Conservation (phyloP, 2,329 filamentous ascomycete genomes). For the Arachnomyces sp. region DNA sequence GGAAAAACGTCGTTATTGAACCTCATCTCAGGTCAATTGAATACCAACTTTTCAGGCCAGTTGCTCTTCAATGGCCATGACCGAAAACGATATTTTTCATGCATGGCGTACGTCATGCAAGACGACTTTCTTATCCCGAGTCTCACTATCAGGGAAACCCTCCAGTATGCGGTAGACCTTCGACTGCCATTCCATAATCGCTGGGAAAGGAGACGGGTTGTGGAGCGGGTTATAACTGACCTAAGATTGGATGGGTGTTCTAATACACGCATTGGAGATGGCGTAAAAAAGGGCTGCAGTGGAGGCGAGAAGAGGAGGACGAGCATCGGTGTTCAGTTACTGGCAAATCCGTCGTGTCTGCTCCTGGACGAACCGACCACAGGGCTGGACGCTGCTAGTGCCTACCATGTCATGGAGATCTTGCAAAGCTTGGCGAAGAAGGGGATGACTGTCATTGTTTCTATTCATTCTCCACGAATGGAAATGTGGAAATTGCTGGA, state of each 20-base stretch:
- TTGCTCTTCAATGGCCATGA: conserved; percentile 47
- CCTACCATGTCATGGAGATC: conserved; percentile 63
- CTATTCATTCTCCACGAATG: conserved; percentile 68
- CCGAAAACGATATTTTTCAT: conserved; percentile 38
- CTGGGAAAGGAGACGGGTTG: conserved; percentile 52
- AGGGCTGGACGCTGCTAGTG: conserved; percentile 67
- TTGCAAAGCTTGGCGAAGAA: conserved; percentile 59
- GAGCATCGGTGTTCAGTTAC: conserved; percentile 67
- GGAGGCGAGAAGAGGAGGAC: conserved; percentile 70
- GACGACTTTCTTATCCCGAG: conserved; percentile 66
- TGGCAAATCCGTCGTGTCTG: conserved; percentile 69
- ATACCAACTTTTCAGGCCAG: conserved; percentile 44
- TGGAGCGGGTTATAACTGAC: conserved; percentile 69
- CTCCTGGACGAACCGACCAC: conserved; percentile 76
- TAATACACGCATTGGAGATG: conserved; percentile 63
- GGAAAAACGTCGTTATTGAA: conserved; percentile 67
- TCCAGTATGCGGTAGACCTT: conserved; percentile 64
- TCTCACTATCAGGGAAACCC: conserved; percentile 65
- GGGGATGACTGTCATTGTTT: conserved; percentile 63
- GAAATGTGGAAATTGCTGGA: conserved; percentile 75
- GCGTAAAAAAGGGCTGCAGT: conserved; percentile 64
- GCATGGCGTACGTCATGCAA: conserved; percentile 56
- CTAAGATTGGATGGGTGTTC: conserved; percentile 69
- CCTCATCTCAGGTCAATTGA: conserved; percentile 50
- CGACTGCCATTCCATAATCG: conserved; percentile 57